A percentile compares a stretch with the other conserved stretches of the same genome.
phyloP scores from a whole-genome alignment of 108 stramenopile species.

The Conticribra weissflogii region DNA sequence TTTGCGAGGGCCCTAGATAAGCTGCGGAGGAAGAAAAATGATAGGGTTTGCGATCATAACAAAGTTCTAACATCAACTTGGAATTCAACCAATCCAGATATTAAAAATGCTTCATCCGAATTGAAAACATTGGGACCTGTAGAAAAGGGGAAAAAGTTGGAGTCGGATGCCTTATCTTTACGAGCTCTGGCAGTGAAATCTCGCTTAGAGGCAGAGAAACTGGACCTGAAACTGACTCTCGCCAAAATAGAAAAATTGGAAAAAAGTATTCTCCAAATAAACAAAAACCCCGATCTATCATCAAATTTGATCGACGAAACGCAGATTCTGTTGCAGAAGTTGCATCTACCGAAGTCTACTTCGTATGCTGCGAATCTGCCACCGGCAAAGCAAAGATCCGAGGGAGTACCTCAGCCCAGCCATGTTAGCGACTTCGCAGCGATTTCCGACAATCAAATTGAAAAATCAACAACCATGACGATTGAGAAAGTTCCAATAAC shows the following conservation, averaged over 20 bases:
- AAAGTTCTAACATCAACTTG: too few species aligned
- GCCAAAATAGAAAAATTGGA: conserved; percentile 44
- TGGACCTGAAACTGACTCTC: conserved; percentile 33
- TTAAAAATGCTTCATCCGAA: too few species aligned
- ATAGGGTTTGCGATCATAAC: too few species aligned
- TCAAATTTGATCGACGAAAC: conserved; percentile 4
- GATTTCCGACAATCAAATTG: not conserved
- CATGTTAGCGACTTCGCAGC: not conserved
- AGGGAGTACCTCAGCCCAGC: not conserved
- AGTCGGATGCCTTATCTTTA: conserved; percentile 22
- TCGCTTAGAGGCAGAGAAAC: conserved; percentile 40
- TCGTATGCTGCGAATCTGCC: not conserved
- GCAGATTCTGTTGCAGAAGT: conserved; percentile 2
- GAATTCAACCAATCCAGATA: too few species aligned
- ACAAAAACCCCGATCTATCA: conserved; percentile 3
- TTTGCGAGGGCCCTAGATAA: too few species aligned
- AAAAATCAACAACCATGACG: conserved; percentile 3
- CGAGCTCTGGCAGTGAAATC: conserved; percentile 30
- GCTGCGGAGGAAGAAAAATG: too few species aligned
- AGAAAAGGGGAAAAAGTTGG: conserved; percentile 4
- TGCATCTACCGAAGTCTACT: not conserved
- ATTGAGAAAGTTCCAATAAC: conserved; percentile 18
- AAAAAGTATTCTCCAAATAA: not conserved
- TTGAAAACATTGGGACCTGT: not conserved
- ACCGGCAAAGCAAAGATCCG: not conserved